phyloP scores from a whole-genome alignment of 2,329 filamentous ascomycete genomes.

The Colletotrichum sp. region DNA sequence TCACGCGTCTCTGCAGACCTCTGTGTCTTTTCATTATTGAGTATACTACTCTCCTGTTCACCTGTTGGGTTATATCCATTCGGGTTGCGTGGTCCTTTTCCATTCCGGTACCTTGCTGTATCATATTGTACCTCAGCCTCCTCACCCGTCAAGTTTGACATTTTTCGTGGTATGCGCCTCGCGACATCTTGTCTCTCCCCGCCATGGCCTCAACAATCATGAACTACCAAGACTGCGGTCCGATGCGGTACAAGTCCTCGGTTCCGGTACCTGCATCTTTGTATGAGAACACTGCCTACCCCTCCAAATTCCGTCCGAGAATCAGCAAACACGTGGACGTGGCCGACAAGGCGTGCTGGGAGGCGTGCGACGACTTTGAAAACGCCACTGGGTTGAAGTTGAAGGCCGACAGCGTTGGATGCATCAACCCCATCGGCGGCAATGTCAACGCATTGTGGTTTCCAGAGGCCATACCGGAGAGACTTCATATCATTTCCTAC shows the following conservation, averaged over 20 bases:
- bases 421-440: background rate
- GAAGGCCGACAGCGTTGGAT: background rate
- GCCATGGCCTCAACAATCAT: background rate
- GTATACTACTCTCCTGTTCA: too few relatives aligned
- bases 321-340: background rate
- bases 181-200: background rate
- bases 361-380: background rate
- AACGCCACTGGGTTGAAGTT: background rate
- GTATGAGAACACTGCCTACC: background rate
- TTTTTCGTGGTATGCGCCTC: background rate
- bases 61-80: too few relatives aligned
- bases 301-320: background rate
- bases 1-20: too few relatives aligned
- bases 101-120: too few relatives aligned
- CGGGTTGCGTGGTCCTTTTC: too few relatives aligned
- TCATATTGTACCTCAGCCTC: too few relatives aligned
- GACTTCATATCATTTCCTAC: background rate
- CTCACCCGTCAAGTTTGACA: background rate
- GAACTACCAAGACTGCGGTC: background rate
- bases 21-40: too few relatives aligned
- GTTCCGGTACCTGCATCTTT: background rate
- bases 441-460: background rate
- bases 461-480: background rate
- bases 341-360: background rate
- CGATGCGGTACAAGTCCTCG: background rate